Conservation (phyloP, 495 filamentous ascomycete genomes). For the Penicillium cinerascens region DNA sequence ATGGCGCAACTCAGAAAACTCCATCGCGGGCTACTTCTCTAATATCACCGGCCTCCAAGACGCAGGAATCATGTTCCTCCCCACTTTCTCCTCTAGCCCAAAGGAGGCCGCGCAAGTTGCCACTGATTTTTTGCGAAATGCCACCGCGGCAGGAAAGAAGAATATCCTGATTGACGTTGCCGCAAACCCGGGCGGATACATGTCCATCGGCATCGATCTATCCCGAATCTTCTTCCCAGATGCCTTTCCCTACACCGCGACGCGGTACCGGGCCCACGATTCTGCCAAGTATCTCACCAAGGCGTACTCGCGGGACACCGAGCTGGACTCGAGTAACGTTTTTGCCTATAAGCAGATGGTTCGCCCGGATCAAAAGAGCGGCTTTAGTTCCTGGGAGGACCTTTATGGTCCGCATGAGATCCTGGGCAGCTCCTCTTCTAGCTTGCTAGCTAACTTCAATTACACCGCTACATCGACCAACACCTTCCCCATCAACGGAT, state of each 20-base stretch:
- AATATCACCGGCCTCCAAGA: constrained; percentile 29
- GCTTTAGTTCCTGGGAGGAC: constrained; percentile 53
- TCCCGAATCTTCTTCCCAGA: constrained; percentile 38
- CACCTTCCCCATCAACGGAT: constrained; percentile 37
- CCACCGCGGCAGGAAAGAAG: constrained; percentile 36
- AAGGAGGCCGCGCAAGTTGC: constrained; percentile 22
- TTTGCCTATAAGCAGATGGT: constrained; percentile 20
- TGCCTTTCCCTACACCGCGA: constrained; percentile 32
- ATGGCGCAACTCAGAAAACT: constrained; percentile 40
- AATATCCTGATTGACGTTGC: constrained; percentile 55
- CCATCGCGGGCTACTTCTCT: constrained; percentile 39
- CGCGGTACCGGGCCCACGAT: constrained; percentile 43
- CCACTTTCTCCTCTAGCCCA: constrained; percentile 30
- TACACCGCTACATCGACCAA: constrained; percentile 38
- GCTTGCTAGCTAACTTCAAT: constrained; percentile 48
- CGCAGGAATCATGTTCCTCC: constrained; percentile 38
- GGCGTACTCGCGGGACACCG: constrained; percentile 17
- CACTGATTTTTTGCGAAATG: constrained; percentile 32
- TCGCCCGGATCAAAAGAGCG: constrained; percentile 20
- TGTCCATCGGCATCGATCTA: constrained; percentile 26
- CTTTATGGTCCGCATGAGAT: constrained; percentile 45
- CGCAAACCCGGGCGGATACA: constrained; percentile 51
- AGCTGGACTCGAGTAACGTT: constrained; percentile 14
- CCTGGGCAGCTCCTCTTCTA: constrained; percentile 42
- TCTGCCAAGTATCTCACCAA: constrained; percentile 41